Conservation (phyloP, 192 early-diverging fungal species). For the Backusella psychrophila region DNA sequence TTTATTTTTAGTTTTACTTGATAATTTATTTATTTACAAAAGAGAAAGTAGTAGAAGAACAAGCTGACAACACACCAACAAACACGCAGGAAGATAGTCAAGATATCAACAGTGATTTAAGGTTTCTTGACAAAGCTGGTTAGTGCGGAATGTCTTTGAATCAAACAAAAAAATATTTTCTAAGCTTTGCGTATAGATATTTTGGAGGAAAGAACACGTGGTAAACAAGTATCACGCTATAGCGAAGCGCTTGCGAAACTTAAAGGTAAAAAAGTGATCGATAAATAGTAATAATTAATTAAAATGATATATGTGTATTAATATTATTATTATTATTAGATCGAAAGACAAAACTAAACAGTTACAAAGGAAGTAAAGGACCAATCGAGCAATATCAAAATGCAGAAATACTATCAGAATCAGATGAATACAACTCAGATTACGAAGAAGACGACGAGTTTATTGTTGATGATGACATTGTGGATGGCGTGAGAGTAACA, state of each 20-base stretch:
- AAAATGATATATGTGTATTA: not conserved
- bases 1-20: too few relatives aligned
- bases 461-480: conserved; percentile 9
- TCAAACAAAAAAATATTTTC: not conserved
- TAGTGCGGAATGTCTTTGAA: not conserved
- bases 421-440: not conserved
- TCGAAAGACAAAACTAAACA: not conserved
- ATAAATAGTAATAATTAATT: too few relatives aligned
- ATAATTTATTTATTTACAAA: not conserved
- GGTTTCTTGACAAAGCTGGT: conserved; percentile 8
- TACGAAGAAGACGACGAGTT: not conserved
- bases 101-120: conserved; percentile 2
- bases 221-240: conserved; percentile 6
- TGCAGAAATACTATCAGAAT: not conserved
- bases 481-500: conserved; percentile 1
- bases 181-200: not conserved
- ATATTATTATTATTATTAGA: not conserved
- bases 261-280: not conserved
- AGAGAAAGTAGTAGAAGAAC: not conserved
- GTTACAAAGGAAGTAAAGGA: not conserved
- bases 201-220: conserved; percentile 11
- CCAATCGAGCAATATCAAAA: not conserved
- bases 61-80: not conserved
- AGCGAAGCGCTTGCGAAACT: not conserved
- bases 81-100: not conserved